Evolutionary conservation across 2,329 filamentous ascomycete species (phyloP).

Genomic region (Aspergillus intermedius): DNA sequence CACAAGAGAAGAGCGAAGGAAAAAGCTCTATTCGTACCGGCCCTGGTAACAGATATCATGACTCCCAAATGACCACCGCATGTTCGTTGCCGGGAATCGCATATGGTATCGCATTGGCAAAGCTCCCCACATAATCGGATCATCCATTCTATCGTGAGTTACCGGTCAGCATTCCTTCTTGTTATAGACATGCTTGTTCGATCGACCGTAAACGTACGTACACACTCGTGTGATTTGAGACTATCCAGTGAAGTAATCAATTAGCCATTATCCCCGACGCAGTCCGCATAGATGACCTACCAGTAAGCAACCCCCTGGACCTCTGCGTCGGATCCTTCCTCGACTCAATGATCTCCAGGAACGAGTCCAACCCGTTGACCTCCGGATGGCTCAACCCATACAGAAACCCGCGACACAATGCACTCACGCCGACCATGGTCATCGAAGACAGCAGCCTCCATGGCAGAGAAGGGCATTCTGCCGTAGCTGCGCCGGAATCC

Average conservation of each 20-base stretch:
- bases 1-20: neutral
- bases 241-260: slow-evolving; percentile 37
- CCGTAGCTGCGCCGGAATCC: slow-evolving; percentile 37
- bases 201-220: slow-evolving; percentile 49
- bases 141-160: slow-evolving; percentile 63
- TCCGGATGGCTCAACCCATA: slow-evolving; percentile 68
- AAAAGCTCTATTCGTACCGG: slow-evolving; percentile 46
- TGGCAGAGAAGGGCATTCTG: slow-evolving; percentile 37
- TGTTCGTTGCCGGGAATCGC: slow-evolving; percentile 57
- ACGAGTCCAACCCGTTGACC: slow-evolving; percentile 66
- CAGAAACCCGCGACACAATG: slow-evolving; percentile 67
- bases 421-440: slow-evolving; percentile 66
- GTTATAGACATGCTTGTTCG: slow-evolving; percentile 6
- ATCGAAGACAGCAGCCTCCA: slow-evolving; percentile 69
- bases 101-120: slow-evolving; percentile 69
- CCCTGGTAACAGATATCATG: slow-evolving; percentile 94
- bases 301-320: slow-evolving; percentile 74
- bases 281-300: slow-evolving; percentile 41
- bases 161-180: slow-evolving; percentile 22
- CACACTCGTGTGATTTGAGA: slow-evolving; percentile 85
- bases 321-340: slow-evolving; percentile 61
- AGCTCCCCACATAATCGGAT: slow-evolving; percentile 89
- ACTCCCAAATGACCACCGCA: slow-evolving; percentile 84
- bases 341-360: slow-evolving; percentile 68
- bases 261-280: neutral